Evolutionary conservation across 2,329 filamentous ascomycete genomes (phyloP).

Genomic region (Sclerotinia sclerotiorum): DNA sequence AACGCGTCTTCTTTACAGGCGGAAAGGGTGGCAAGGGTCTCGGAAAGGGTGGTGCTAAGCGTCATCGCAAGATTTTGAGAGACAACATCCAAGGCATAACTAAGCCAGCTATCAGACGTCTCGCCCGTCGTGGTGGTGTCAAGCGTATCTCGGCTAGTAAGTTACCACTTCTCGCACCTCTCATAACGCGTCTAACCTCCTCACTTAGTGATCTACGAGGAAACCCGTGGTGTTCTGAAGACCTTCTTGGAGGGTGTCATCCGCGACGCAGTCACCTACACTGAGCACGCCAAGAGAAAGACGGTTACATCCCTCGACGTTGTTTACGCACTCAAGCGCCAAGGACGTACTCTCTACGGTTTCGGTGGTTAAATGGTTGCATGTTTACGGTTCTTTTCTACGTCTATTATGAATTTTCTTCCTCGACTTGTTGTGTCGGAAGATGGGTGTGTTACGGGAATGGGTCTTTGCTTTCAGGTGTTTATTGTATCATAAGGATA

Average conservation of each 20-base stretch:
- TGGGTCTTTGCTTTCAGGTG: slow-evolving; percentile 36
- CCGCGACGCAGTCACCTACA: slow-evolving; percentile 48
- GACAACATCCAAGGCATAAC: slow-evolving; percentile 99
- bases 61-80: slow-evolving; percentile 97
- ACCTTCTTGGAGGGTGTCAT: slow-evolving; percentile 82
- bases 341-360: slow-evolving; percentile 66
- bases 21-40: slow-evolving; percentile 84
- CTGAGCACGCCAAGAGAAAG: slow-evolving; percentile 77
- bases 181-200: slow-evolving; percentile 39
- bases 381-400: slow-evolving; percentile 28
- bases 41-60: slow-evolving; percentile 97
- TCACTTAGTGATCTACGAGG: slow-evolving; percentile 70
- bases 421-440: slow-evolving; percentile 26
- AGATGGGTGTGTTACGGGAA: slow-evolving; percentile 33
- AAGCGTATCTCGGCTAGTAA: slow-evolving; percentile 98
- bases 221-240: slow-evolving; percentile 80
- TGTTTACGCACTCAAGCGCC: slow-evolving; percentile 65
- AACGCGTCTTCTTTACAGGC: slow-evolving; percentile 36
- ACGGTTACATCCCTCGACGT: slow-evolving; percentile 66
- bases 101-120: slow-evolving; percentile 97
- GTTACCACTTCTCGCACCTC: slow-evolving; percentile 20
- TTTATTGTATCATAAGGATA: slow-evolving; percentile 39
- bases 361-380: slow-evolving; percentile 57
- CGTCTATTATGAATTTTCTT: slow-evolving; percentile 37
- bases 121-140: slow-evolving; percentile 98